phyloP scores from a whole-genome alignment of 169 alveolate genomes.

The Cryptosporidium andersoni region DNA sequence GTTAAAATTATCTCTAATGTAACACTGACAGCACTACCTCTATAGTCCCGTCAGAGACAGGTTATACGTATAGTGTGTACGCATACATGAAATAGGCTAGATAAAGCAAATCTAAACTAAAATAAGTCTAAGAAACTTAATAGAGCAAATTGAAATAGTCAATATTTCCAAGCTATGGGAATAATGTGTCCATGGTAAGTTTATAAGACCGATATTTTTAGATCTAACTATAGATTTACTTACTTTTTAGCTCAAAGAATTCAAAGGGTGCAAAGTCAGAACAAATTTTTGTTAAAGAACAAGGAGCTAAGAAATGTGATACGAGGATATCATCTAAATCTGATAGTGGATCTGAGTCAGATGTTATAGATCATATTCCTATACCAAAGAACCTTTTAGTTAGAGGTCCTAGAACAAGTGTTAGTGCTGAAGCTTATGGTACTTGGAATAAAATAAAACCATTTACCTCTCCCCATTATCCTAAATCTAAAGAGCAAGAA shows the following conservation, averaged over 20 bases:
- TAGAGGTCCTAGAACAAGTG: conserved; percentile 80
- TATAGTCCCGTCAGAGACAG: no score
- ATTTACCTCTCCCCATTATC: conserved; percentile 86
- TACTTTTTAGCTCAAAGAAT: conserved; percentile 31
- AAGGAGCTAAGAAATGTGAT: not conserved
- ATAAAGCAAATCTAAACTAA: not conserved
- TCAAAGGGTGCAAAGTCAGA: conserved; percentile 15
- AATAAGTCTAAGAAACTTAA: not conserved
- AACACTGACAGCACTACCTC: no score
- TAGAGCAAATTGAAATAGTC: no score
- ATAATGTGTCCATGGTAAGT: conserved; percentile 70
- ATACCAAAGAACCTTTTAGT: conserved; percentile 45
- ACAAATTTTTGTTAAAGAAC: conserved; percentile 4
- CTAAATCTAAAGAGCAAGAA: conserved; percentile 85
- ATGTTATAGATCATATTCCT: conserved; percentile 36
- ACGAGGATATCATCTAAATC: conserved; percentile 32
- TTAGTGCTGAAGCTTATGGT: conserved; percentile 94
- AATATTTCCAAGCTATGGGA: conserved; percentile 13
- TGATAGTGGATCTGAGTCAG: conserved; percentile 63
- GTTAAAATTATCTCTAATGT: no score
- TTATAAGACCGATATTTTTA: not conserved
- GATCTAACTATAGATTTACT: not conserved
- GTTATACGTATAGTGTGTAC: no score
- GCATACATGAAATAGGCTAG: not conserved
- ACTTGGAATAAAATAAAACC: conserved; percentile 89